A percentile compares a stretch with the other conserved stretches of the same genome.
Evolutionary conservation across 1,139 yeast genomes (phyloP).

Genomic region (Hansenula sp.): DNA sequence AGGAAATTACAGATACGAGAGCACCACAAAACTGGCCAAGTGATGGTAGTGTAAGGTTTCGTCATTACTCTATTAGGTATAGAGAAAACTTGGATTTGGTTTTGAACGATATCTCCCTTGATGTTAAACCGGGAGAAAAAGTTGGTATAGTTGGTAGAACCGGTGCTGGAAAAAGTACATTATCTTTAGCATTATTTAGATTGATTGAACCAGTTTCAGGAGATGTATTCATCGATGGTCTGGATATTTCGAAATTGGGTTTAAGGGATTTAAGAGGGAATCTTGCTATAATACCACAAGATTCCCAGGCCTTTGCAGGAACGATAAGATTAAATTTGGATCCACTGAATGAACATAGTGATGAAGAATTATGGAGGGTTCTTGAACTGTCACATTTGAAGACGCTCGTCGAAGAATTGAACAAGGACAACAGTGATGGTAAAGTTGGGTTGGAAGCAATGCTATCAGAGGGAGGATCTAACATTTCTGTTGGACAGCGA

Average conservation of each 20-base stretch:
- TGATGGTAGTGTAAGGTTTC: constrained; percentile 51
- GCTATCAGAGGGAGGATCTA: constrained; percentile 67
- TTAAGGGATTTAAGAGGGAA: constrained; percentile 49
- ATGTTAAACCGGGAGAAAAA: constrained; percentile 58
- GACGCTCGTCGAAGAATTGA: constrained; percentile 38
- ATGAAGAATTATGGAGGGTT: constrained; percentile 52
- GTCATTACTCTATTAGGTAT: constrained; percentile 60
- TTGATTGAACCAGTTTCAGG: constrained; percentile 65
- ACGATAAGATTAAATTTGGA: constrained; percentile 58
- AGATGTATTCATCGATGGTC: constrained; percentile 43
- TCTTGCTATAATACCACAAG: constrained; percentile 66
- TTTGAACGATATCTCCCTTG: constrained; percentile 46
- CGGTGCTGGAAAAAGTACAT: constrained; percentile 80
- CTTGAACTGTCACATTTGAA: constrained; percentile 50
- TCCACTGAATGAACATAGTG: constrained; percentile 48
- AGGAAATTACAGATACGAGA: constrained; percentile 29
- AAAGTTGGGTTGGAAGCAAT: constrained; percentile 25
- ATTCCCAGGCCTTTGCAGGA: constrained; percentile 64
- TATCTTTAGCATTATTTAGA: constrained; percentile 70
- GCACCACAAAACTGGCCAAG: constrained; percentile 59
- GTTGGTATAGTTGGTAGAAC: constrained; percentile 84
- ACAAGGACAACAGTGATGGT: constrained; percentile 24
- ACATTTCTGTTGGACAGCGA: constrained; percentile 73
- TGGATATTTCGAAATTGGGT: constrained; percentile 43
- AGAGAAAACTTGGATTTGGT: constrained; percentile 58